Percentiles rank a stretch among this genome's conserved stretches.
These are phyloP conservation scores for Pichia membranifaciens DNA, from an alignment of 805 yeast species.

Conservation along the genomic window DNA sequence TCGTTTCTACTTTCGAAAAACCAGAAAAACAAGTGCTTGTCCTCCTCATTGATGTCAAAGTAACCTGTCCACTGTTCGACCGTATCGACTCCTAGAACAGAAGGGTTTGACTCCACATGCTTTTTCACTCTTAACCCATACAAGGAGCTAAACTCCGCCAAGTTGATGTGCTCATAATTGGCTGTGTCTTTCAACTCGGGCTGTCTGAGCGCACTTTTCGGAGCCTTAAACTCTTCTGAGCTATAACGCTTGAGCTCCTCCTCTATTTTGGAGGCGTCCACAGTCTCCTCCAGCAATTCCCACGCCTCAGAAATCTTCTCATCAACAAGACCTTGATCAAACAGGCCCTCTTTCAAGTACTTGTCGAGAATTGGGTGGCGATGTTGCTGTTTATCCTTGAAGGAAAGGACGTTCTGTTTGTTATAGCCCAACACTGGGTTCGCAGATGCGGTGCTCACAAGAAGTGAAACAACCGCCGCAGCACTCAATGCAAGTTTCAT, in stretches of 20 bases:
- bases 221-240: slow-evolving; percentile 5
- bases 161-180: slow-evolving; percentile 6
- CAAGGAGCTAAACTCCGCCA: slow-evolving; percentile 16
- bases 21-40: slow-evolving; percentile 80
- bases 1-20: slow-evolving; percentile 84
- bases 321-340: slow-evolving; percentile 1
- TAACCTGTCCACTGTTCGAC: slow-evolving; percentile 85
- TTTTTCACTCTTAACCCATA: slow-evolving; percentile 23
- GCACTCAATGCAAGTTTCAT: neutral
- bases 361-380: slow-evolving; percentile 10
- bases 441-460: neutral
- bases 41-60: slow-evolving; percentile 56
- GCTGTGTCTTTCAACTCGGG: neutral
- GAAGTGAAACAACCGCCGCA: neutral
- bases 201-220: slow-evolving; percentile 5
- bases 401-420: slow-evolving; percentile 4
- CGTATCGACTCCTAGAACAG: slow-evolving; percentile 66
- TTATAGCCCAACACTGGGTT: slow-evolving; percentile 7
- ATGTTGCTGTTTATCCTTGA: neutral
- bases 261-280: slow-evolving; percentile 5
- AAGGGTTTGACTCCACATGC: slow-evolving; percentile 38
- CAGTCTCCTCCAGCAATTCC: slow-evolving; percentile 10
- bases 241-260: neutral
- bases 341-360: slow-evolving; percentile 9
- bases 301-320: slow-evolving; percentile 10